A percentile compares a stretch with the other conserved stretches of the same genome.
phyloP scores from a whole-genome alignment of 2,329 filamentous ascomycete species.

The Penicillium sp. region DNA sequence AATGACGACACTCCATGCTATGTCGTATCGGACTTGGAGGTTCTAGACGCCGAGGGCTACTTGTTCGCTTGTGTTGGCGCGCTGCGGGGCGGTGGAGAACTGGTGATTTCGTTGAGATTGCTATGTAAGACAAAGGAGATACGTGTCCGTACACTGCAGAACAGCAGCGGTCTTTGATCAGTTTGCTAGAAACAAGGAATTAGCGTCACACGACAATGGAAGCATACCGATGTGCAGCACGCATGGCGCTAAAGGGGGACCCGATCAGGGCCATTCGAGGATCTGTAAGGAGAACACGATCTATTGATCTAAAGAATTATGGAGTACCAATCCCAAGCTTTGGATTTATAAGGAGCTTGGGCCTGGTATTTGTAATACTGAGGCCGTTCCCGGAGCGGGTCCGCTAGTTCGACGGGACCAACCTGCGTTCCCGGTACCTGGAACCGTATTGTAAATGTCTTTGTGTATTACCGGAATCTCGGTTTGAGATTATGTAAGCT shows the following conservation, averaged over 20 bases:
- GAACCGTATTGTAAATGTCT: constrained; percentile 4
- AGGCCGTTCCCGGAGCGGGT: constrained; percentile 15
- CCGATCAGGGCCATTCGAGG: too few species aligned
- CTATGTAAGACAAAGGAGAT: neutral
- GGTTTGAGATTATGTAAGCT: neutral
- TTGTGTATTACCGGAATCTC: neutral
- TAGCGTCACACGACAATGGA: constrained; percentile 16
- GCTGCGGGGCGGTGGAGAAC: constrained; percentile 16
- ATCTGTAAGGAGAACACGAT: constrained; percentile 2
- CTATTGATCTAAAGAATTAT: neutral
- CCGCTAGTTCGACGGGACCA: constrained; percentile 9
- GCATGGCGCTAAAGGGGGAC: constrained; percentile 8
- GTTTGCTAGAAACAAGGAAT: neutral
- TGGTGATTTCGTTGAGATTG: neutral
- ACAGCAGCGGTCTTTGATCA: neutral
- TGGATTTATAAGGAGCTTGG: constrained; percentile 15
- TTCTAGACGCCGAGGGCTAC: constrained; percentile 11
- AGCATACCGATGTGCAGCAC: constrained; percentile 13
- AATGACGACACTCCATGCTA: constrained; percentile 5
- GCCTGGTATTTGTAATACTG: constrained; percentile 11
- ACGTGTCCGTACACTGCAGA: neutral
- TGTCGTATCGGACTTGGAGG: neutral
- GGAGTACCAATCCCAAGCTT: constrained; percentile 11
- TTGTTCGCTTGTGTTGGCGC: constrained; percentile 20
- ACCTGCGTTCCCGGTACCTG: constrained; percentile 20